Evolutionary conservation across 495 filamentous ascomycete species (phyloP).

Genomic region (Penicillium paradoxum): DNA sequence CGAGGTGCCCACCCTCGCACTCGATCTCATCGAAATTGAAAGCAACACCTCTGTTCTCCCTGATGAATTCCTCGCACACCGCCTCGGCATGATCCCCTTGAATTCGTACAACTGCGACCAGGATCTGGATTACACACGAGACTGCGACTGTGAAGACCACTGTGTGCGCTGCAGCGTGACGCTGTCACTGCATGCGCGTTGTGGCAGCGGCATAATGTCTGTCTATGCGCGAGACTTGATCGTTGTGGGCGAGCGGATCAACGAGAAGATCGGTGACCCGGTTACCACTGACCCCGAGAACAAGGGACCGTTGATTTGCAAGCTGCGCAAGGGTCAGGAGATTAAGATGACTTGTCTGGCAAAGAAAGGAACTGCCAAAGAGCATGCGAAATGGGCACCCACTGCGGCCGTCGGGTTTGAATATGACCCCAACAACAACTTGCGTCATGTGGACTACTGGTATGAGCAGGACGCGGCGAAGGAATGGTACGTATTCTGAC

Average conservation of each 20-base stretch:
- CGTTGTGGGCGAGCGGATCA: conserved; percentile 54
- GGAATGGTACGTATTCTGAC: conserved; percentile 71
- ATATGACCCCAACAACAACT: conserved; percentile 94
- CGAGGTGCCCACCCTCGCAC: conserved; percentile 91
- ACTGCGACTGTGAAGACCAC: conserved; percentile 92
- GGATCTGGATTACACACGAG: conserved; percentile 80
- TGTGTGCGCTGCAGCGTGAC: conserved; percentile 87
- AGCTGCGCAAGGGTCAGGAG: conserved; percentile 83
- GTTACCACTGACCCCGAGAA: conserved; percentile 78
- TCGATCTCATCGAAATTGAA: conserved; percentile 91
- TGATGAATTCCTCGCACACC: conserved; percentile 93
- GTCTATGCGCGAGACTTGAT: conserved; percentile 86
- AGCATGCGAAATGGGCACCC: conserved; percentile 96
- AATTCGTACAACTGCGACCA: conserved; percentile 76
- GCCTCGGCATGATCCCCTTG: conserved; percentile 86
- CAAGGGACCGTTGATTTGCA: conserved; percentile 77
- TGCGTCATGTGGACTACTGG: conserved; percentile 87
- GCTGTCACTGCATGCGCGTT: conserved; percentile 75
- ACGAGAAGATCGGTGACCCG: conserved; percentile 76
- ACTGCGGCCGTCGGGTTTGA: conserved; percentile 91
- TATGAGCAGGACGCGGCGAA: conserved; percentile 77
- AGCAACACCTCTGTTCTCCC: conserved; percentile 89
- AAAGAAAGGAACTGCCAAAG: conserved; percentile 98
- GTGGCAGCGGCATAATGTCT: conserved; percentile 76
- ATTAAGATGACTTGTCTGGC: conserved; percentile 85